Base-by-base conservation (phyloP, 23 red algal genomes). In the Gracilaria caudata region DNA sequence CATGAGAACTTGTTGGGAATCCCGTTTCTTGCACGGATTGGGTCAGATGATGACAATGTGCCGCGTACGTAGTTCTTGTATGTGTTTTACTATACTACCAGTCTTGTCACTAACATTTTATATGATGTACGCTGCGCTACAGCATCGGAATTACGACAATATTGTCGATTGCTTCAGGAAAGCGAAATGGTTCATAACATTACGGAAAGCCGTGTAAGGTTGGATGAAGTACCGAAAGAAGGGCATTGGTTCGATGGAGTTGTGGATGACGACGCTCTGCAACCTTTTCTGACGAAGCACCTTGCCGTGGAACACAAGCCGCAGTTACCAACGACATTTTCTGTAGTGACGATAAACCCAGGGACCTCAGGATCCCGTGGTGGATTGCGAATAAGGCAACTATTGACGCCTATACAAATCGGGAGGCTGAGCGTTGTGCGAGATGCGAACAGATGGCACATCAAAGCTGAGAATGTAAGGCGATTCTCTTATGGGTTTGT, bases 181-280 rank as follows among this genome's bases (percentile, higher is more conserved):
- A 89, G 66, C 33, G 85, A 89, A 35, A 63, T 78, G 21, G 20
- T 89, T 49, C 72, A 59, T 33, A 77, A 89, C 51, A 46, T 89
- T 41, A 33, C 39, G 65, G 23, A 68, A 2, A 89, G 71, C 30
- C 14, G 41, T 57, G 85, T 89, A 32, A 35, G 30, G 39, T 54
- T 89, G 57, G 60, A 72, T 72, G 85, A 89, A 61, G 73, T 89
- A 24, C 85, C 71, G 9, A 72, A 72, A 14, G 68, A 89, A 79
- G 85, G 85, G 23, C 85, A 89, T 77, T 89, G 85, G 85, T 89
- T 89, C 79, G 85, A 89, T 65, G 85, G 85, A 4, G 85, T 89
- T 7, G 85, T 89, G 12, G 85, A 89, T 70, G 85, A 89, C 46
- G 74, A 89, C 61, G 53, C 47, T 4, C 25, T 89, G 35, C 85